These are phyloP conservation scores for Choiromyces venosus DNA, from an alignment of 495 filamentous ascomycete species.

Conservation along the genomic window DNA sequence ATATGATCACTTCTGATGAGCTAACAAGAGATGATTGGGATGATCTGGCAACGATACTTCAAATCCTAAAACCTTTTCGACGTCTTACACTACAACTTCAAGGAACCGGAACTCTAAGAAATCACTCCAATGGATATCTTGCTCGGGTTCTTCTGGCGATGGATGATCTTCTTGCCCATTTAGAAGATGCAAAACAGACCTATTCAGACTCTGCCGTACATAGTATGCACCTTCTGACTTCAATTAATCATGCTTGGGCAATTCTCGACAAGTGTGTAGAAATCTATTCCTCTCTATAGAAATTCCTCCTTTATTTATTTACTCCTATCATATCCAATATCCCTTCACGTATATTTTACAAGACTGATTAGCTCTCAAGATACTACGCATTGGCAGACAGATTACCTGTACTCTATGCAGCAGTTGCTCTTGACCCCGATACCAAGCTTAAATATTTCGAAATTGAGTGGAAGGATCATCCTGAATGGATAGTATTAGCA, in stretches of 20 bases:
- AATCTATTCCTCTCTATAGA: too few species aligned
- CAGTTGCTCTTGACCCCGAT: conserved; percentile 12
- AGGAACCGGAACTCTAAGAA: neutral
- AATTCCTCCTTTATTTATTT: too few species aligned
- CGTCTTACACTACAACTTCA: neutral
- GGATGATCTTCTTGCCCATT: neutral
- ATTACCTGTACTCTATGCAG: neutral
- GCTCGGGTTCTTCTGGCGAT: conserved; percentile 1
- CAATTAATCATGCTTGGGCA: neutral
- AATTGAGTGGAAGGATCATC: conserved; percentile 8
- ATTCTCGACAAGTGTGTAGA: neutral
- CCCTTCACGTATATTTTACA: too few species aligned
- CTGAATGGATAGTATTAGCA: conserved; percentile 2
- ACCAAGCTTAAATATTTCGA: conserved; percentile 21
- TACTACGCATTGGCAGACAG: neutral
- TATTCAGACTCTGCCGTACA: neutral
- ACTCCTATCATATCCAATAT: too few species aligned
- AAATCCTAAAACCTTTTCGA: too few species aligned
- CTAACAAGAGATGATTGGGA: too few species aligned
- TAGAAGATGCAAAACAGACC: neutral
- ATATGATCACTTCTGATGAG: neutral
- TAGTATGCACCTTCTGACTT: neutral
- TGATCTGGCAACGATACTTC: too few species aligned
- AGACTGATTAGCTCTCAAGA: too few species aligned
- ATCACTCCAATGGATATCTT: neutral